phyloP scores from a whole-genome alignment of 495 filamentous ascomycete species.

The Mycothermus thermophilus region DNA sequence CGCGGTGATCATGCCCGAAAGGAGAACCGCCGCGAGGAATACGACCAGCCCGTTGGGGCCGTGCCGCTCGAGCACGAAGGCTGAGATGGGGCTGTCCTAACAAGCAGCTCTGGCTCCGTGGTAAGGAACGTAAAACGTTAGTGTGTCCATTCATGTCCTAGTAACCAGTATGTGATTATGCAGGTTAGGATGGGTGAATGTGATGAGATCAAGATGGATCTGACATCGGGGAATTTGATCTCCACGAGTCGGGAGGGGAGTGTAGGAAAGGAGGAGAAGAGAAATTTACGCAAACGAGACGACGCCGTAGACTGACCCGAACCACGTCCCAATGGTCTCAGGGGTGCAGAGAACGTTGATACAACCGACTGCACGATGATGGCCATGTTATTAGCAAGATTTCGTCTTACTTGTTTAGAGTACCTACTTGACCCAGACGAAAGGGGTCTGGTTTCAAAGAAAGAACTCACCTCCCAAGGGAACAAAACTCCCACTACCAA shows the following conservation, averaged over 20 bases:
- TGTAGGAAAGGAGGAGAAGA: no score
- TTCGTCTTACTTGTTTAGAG: neutral
- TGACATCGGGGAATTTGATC: no score
- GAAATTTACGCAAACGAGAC: conserved; percentile 16
- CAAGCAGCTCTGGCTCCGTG: no score
- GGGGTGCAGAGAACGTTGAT: conserved; percentile 14
- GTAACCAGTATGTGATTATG: no score
- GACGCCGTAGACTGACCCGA: conserved; percentile 16
- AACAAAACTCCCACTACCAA: conserved; percentile 19
- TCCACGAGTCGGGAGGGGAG: no score
- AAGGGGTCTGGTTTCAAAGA: neutral
- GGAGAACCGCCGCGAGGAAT: conserved; percentile 15
- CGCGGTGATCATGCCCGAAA: conserved; percentile 12
- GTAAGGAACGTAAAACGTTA: no score
- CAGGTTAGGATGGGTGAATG: no score
- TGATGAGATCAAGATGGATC: no score
- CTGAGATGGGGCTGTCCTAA: no score
- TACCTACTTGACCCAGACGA: neutral
- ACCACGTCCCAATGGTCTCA: conserved; percentile 13
- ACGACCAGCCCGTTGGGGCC: conserved; percentile 9
- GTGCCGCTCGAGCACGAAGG: conserved; percentile 9
- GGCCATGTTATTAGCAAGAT: no score
- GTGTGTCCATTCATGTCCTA: no score
- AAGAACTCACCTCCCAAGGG: conserved; percentile 14
- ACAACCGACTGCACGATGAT: no score